These are phyloP conservation scores for Alternaria conjuncta DNA, from an alignment of 2,329 filamentous ascomycete genomes.

Conservation along the genomic window DNA sequence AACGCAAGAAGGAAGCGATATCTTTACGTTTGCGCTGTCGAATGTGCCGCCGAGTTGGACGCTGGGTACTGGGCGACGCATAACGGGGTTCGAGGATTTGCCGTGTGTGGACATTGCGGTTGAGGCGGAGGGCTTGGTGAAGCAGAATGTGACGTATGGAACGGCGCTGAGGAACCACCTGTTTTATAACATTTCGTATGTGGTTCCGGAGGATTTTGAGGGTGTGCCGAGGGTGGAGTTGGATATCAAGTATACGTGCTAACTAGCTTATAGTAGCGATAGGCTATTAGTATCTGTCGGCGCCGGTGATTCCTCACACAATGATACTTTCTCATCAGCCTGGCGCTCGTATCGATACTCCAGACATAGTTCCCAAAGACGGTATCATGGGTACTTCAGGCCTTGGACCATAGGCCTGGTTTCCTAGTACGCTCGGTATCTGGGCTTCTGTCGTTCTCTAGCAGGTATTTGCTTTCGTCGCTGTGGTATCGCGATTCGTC, in stretches of 20 bases:
- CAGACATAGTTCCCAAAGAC: too few relatives aligned
- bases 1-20: constrained; percentile 23
- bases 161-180: constrained; percentile 50
- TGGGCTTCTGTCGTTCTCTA: too few relatives aligned
- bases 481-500: too few relatives aligned
- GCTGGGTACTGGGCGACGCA: constrained; percentile 8
- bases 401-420: too few relatives aligned
- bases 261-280: neutral
- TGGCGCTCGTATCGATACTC: too few relatives aligned
- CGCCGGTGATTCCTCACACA: too few relatives aligned
- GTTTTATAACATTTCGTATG: constrained; percentile 57
- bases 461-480: too few relatives aligned
- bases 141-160: constrained; percentile 49
- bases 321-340: too few relatives aligned
- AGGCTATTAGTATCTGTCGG: too few relatives aligned
- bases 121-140: constrained; percentile 47
- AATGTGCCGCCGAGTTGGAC: constrained; percentile 28
- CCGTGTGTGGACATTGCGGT: constrained; percentile 51
- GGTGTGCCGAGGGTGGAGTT: constrained; percentile 50
- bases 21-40: constrained; percentile 26
- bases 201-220: constrained; percentile 50
- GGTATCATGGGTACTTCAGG: too few relatives aligned
- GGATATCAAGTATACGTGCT: constrained; percentile 46
- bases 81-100: constrained; percentile 22
- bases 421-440: too few relatives aligned